Conservation (phyloP, 2,329 filamentous ascomycete genomes). For the Trichocomaceae sp. region DNA sequence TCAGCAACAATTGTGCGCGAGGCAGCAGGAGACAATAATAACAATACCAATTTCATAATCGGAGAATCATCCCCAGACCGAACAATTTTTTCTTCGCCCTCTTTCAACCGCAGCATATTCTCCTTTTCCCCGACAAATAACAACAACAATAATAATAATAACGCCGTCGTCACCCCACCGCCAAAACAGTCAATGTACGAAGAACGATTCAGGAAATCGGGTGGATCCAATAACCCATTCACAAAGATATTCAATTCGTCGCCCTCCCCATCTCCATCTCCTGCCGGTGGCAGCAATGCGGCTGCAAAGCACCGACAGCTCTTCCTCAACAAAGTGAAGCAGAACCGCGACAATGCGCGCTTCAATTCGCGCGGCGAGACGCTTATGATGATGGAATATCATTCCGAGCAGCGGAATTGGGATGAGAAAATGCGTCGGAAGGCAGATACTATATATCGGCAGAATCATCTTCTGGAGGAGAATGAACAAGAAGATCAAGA, state of each 20-base stretch:
- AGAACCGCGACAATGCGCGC: constrained; percentile 33
- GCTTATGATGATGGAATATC: constrained; percentile 38
- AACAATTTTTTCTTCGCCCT: neutral
- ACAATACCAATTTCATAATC: neutral
- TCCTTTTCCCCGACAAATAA: constrained; percentile 1
- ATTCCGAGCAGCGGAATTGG: constrained; percentile 34
- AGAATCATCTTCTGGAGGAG: constrained; percentile 14
- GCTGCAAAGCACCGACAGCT: constrained; percentile 30
- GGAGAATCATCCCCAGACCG: neutral
- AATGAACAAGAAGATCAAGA: constrained; percentile 19
- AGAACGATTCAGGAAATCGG: constrained; percentile 31
- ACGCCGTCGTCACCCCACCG: constrained; percentile 1
- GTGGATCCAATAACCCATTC: constrained; percentile 25
- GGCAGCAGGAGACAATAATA: neutral
- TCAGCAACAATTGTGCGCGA: constrained; percentile 3
- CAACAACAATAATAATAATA: neutral
- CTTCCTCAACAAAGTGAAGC: constrained; percentile 38
- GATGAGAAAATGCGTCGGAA: constrained; percentile 32
- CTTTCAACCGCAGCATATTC: neutral
- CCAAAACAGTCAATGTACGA: constrained; percentile 23
- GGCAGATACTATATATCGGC: constrained; percentile 22
- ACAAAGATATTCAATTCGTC: constrained; percentile 6
- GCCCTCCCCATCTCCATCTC: neutral
- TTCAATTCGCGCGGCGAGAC: constrained; percentile 38
- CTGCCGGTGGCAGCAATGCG: constrained; percentile 16